Conservation (phyloP, 2,329 filamentous ascomycete species). For the Raffaelea ambrosiae region DNA sequence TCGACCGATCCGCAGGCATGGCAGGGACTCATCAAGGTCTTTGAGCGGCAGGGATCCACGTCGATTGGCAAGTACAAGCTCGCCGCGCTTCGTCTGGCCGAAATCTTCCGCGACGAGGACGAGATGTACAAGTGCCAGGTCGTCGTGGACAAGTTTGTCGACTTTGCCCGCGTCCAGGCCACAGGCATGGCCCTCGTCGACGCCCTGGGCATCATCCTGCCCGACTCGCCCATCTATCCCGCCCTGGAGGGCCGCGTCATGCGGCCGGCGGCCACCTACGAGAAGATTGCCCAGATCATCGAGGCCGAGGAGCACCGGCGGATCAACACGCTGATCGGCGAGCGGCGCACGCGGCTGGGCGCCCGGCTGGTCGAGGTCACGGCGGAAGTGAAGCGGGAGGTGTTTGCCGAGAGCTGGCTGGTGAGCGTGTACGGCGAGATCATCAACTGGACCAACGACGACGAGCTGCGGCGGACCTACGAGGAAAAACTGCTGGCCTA, state of each 20-base stretch:
- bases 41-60: slow-evolving; percentile 63
- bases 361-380: slow-evolving; percentile 79
- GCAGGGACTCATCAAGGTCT: slow-evolving; percentile 82
- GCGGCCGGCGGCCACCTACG: slow-evolving; percentile 72
- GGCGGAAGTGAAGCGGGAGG: slow-evolving; percentile 76
- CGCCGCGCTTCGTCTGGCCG: slow-evolving; percentile 64
- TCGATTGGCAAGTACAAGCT: slow-evolving; percentile 67
- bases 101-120: slow-evolving; percentile 61
- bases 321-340: slow-evolving; percentile 83
- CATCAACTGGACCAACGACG: slow-evolving; percentile 85
- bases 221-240: slow-evolving; percentile 70
- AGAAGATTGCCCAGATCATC: slow-evolving; percentile 70
- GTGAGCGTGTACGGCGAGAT: slow-evolving; percentile 72
- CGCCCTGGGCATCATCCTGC: slow-evolving; percentile 68
- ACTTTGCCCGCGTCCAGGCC: slow-evolving; percentile 64
- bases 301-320: slow-evolving; percentile 81
- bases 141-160: slow-evolving; percentile 71
- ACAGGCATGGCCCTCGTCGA: slow-evolving; percentile 65
- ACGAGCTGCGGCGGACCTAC: slow-evolving; percentile 72
- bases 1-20: slow-evolving; percentile 74
- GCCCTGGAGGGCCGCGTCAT: slow-evolving; percentile 78
- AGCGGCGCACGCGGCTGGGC: slow-evolving; percentile 79
- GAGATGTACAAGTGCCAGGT: slow-evolving; percentile 56
- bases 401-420: slow-evolving; percentile 67
- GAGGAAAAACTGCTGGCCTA: slow-evolving; percentile 85